These are phyloP conservation scores for Leccinum angustisporum DNA, from an alignment of 1,284 basidiomycete species.

Conservation along the genomic window DNA sequence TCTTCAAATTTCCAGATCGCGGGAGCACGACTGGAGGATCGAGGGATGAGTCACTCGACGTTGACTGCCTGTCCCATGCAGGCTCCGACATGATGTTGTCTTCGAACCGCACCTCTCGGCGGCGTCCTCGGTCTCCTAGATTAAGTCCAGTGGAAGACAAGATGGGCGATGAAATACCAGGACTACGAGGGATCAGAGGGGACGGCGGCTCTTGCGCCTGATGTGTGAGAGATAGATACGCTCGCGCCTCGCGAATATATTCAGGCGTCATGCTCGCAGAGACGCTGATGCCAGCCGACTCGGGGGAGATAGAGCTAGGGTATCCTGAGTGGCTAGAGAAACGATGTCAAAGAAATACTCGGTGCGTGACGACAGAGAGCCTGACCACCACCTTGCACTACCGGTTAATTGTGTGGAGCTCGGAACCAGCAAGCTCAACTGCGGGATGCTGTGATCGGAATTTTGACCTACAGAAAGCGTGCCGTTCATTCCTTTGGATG, in stretches of 20 bases:
- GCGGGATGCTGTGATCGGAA: constrained; percentile 22
- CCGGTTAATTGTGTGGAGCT: constrained; percentile 13
- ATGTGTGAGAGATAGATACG: constrained; percentile 33
- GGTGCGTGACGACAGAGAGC: neutral
- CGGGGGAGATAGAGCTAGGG: constrained; percentile 36
- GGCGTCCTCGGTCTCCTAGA: constrained; percentile 28
- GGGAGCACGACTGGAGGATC: constrained; percentile 26
- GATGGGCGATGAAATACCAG: constrained; percentile 29
- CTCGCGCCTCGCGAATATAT: constrained; percentile 34
- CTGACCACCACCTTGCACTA: constrained; percentile 18
- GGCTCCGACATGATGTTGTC: constrained; percentile 34
- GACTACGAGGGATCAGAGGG: constrained; percentile 17
- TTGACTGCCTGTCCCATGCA: constrained; percentile 34
- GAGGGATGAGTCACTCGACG: constrained; percentile 34
- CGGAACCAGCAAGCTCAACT: constrained; percentile 33
- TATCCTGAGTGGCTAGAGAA: constrained; percentile 25
- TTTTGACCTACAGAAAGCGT: constrained; percentile 9
- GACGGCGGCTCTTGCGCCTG: constrained; percentile 15
- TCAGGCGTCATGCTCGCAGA: constrained; percentile 36
- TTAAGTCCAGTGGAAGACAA: constrained; percentile 33
- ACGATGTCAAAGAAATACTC: constrained; percentile 10
- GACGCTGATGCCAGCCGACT: constrained; percentile 34
- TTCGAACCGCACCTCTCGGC: constrained; percentile 37
- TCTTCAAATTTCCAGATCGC: constrained; percentile 12
- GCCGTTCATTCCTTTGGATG: constrained; percentile 14